A percentile compares a stretch with the other conserved stretches of the same genome.
These are phyloP conservation scores for Populus hybrid DNA, from an alignment of 441 rosid species.

Conservation along the genomic window DNA sequence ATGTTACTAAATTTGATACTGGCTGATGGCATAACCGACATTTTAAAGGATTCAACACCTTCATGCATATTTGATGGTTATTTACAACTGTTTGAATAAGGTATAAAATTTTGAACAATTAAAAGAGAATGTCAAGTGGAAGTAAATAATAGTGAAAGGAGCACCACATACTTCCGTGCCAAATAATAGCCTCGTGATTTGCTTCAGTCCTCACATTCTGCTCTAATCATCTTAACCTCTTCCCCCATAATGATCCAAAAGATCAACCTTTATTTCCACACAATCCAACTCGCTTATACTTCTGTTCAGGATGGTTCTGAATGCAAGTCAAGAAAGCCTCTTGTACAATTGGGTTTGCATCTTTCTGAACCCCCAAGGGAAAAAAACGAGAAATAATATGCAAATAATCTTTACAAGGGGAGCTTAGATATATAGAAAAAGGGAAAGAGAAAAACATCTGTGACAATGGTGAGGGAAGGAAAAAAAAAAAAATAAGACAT, in stretches of 20 bases:
- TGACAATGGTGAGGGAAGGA: not conserved
- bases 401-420: too few relatives aligned
- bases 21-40: too few relatives aligned
- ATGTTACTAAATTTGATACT: not conserved
- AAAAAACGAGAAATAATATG: too few relatives aligned
- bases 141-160: not conserved
- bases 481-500: too few relatives aligned
- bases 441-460: not conserved
- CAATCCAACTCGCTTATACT: slow-evolving; percentile 37
- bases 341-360: slow-evolving; percentile 52
- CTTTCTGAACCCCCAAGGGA: slow-evolving; percentile 36
- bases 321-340: slow-evolving; percentile 43
- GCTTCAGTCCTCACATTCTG: slow-evolving; percentile 61
- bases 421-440: not conserved
- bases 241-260: slow-evolving; percentile 67
- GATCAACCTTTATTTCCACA: slow-evolving; percentile 53
- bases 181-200: too few relatives aligned
- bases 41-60: too few relatives aligned
- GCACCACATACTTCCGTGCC: slow-evolving; percentile 48
- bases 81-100: too few relatives aligned
- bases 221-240: slow-evolving; percentile 65
- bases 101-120: not conserved
- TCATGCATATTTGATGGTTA: too few relatives aligned
- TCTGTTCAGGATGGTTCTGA: slow-evolving; percentile 52
- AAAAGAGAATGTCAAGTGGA: not conserved